A percentile compares a stretch with the other conserved stretches of the same genome.
phyloP scores from a whole-genome alignment of 163 green algal genomes.

The Scenedesmus sp. region DNA sequence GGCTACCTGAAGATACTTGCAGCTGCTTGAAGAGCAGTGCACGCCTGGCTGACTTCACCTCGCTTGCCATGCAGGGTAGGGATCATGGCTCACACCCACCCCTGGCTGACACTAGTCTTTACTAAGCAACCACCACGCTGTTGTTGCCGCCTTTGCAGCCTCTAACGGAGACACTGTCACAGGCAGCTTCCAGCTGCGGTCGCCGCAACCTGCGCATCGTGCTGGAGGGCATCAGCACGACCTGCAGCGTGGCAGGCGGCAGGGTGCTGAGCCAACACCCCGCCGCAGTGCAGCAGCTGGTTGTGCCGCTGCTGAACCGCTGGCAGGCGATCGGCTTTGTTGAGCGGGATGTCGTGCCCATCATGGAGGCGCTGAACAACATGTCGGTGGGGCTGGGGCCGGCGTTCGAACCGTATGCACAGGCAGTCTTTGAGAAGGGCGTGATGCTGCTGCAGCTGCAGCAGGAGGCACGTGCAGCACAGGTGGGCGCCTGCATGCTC shows the following conservation, averaged over 20 bases:
- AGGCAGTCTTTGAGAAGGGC: slow-evolving; percentile 76
- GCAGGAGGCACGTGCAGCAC: slow-evolving; percentile 55
- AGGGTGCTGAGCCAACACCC: slow-evolving; percentile 64
- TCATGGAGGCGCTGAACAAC: slow-evolving; percentile 89
- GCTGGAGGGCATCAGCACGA: slow-evolving; percentile 89
- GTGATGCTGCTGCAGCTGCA: slow-evolving; percentile 68
- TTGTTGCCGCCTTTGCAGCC: slow-evolving; percentile 30
- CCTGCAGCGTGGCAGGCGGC: slow-evolving; percentile 70
- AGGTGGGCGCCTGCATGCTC: neutral
- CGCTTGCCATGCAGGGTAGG: neutral
- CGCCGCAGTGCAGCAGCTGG: slow-evolving; percentile 47
- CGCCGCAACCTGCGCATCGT: slow-evolving; percentile 84
- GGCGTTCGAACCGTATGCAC: slow-evolving; percentile 79
- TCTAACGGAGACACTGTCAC: slow-evolving; percentile 77
- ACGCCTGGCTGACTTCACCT: neutral
- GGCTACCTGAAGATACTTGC: too few relatives aligned
- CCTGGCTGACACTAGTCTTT: neutral
- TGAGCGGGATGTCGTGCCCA: slow-evolving; percentile 66
- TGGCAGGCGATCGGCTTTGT: slow-evolving; percentile 22
- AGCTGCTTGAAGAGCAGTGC: slow-evolving; percentile 34
- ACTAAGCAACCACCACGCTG: neutral
- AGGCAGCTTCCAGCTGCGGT: slow-evolving; percentile 72
- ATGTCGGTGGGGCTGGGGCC: slow-evolving; percentile 66
- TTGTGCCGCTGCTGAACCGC: slow-evolving; percentile 34
- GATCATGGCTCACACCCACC: neutral